Evolutionary conservation across 768 basidiomycete genomes (phyloP), one percentile per base, ranked within the genome.

Genomic region (Boletellus emodensis): DNA sequence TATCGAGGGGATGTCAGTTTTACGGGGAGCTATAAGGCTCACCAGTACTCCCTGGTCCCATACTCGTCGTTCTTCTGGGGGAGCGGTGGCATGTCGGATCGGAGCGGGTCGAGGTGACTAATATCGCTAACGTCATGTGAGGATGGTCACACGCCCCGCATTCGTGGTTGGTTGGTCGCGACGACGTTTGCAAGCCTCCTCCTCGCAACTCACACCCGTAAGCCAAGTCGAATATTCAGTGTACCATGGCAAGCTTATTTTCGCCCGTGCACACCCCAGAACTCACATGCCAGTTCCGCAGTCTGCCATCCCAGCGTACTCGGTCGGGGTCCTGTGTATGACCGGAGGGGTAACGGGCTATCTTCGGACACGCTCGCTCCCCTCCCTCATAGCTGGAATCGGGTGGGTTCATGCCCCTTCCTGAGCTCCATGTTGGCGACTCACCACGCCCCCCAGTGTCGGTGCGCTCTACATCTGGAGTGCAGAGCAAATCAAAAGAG

Each of bases 301-400:
- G 88, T 90, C 87, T 69, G 88, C 88, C 38, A 80, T 86, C 71
- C 89, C 90, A 60, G 85, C 89, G 43, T 85, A 83, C 68, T 70
- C 80, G 38, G 88, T 90, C 77, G 87, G 89, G 51, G 77, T 71
- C 48, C 72, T 92, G 54, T 91, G 89, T 66, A 72, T 90, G 56
- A 74, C 86, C 37, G 90, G 90, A 12, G 90, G 90, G 20, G 50
- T 87, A 37, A 81, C 83, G 38, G 90, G 87, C 28, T 90, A 81
- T 54, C 80, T 73, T 7, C 75, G 80, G 57, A 87, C 84, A 52
- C 79, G 84, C 20, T 92, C 89, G 30, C 72, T 92, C 28, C 91
- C 90, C 6, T 92, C 91, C 12, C 66, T 93, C 37, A 81, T 92
- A 17, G 90, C 90, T 50, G 90, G 90, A 35, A 78, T 90, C 39